phyloP scores from a whole-genome alignment of 805 yeast genomes.

The Candida xiaguanensis region DNA sequence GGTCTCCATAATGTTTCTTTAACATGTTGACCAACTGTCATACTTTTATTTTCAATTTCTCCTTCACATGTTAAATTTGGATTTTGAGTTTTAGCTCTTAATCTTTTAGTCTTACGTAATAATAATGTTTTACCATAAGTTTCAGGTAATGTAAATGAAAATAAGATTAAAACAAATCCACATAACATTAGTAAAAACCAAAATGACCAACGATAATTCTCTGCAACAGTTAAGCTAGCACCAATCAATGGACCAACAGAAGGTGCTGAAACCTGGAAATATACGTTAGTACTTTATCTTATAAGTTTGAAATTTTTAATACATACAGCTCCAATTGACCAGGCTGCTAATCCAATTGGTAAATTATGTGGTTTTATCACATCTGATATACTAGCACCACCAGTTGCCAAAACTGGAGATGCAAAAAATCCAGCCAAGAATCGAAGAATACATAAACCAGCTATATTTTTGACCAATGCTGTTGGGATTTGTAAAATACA shows the following conservation, averaged over 20 bases:
- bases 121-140: constrained; percentile 44
- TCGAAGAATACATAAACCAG: constrained; percentile 47
- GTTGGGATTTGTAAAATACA: constrained; percentile 53
- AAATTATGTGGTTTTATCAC: constrained; percentile 37
- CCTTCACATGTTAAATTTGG: constrained; percentile 39
- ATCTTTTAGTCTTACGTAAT: constrained; percentile 44
- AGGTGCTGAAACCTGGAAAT: constrained; percentile 54
- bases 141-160: constrained; percentile 46
- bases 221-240: constrained; percentile 39
- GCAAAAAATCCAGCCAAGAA: constrained; percentile 55
- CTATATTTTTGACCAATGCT: constrained; percentile 49
- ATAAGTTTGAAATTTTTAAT: too few species aligned
- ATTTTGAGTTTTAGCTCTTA: constrained; percentile 49
- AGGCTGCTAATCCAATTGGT: constrained; percentile 46
- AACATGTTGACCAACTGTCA: constrained; percentile 17
- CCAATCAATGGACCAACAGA: constrained; percentile 56
- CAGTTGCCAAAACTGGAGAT: constrained; percentile 55
- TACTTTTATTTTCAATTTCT: constrained; percentile 27
- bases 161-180: constrained; percentile 14
- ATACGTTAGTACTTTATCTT: too few species aligned
- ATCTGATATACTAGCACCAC: constrained; percentile 57
- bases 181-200: constrained; percentile 43
- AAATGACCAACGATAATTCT: constrained; percentile 42
- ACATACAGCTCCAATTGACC: constrained; percentile 58
- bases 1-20: constrained; percentile 46